Evolutionary conservation across 2,329 filamentous ascomycete species (phyloP).

Genomic region (Blastomyces percursus): DNA sequence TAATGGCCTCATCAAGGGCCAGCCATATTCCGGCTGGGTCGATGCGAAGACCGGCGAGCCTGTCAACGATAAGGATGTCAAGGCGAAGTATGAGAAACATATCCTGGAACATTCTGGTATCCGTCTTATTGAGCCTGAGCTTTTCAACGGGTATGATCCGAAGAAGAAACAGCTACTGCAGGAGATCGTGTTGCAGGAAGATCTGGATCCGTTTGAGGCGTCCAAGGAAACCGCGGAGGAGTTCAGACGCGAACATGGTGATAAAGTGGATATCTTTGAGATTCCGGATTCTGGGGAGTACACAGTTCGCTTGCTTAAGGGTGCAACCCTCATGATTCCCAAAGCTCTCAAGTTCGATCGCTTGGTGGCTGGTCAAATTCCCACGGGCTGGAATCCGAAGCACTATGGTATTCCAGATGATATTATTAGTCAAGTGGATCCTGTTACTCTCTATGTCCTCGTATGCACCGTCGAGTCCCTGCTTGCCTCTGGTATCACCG

Average conservation of each 20-base stretch:
- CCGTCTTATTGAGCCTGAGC: conserved; percentile 90
- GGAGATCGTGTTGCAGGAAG: conserved; percentile 94
- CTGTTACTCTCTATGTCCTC: conserved; percentile 87
- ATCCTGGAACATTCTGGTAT: conserved; percentile 97
- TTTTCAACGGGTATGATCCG: conserved; percentile 94
- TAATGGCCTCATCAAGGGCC: conserved; percentile 90
- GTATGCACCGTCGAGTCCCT: conserved; percentile 89
- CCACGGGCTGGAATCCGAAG: conserved; percentile 94
- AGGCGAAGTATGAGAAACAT: conserved; percentile 92
- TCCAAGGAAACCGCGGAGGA: conserved; percentile 96
- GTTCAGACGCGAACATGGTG: conserved; percentile 92
- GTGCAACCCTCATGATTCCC: conserved; percentile 85
- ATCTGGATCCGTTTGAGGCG: conserved; percentile 91
- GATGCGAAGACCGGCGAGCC: conserved; percentile 89
- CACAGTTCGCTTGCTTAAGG: conserved; percentile 90
- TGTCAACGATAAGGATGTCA: conserved; percentile 96
- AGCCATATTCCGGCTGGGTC: conserved; percentile 91
- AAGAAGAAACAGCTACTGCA: conserved; percentile 98
- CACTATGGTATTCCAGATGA: conserved; percentile 94
- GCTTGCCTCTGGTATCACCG: conserved; percentile 86
- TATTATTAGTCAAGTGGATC: conserved; percentile 95
- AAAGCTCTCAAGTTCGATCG: conserved; percentile 97
- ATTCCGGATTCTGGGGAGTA: conserved; percentile 88
- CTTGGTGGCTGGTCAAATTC: conserved; percentile 91
- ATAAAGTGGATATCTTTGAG: conserved; percentile 96